Evolutionary conservation across 192 early-diverging fungal genomes (phyloP), one percentile per base, ranked within the genome.

Genomic region (Funneliformis geosporum): DNA sequence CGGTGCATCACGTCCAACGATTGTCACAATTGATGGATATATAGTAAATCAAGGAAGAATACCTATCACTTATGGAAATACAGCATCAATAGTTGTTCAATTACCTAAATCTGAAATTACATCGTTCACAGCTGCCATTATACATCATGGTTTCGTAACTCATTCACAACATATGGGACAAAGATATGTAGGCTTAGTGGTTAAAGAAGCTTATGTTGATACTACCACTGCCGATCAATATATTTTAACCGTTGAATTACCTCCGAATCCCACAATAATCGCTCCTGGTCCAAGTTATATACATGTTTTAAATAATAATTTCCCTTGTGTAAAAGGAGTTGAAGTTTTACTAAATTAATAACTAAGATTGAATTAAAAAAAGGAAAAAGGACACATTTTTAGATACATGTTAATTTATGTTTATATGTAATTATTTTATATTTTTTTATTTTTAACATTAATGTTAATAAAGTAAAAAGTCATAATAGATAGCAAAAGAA

Each of bases 141-240:
- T 87, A n/a, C 80, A 85, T 46, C 79, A 72, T 25, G 88, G 87
- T 12, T 88, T 89, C 73, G 85, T 83, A 39, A 90, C 87, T 9
- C 88, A 90, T 68, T 86, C 87, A 21, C 82, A 85, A 74, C 85
- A 88, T 66, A 89, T 89, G 87, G 86, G 83, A 10, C 87, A 89
- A 69, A 82, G 88, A 27, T 81, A 79, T 67, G 85, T 86, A 2
- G 28, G 25, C 1, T 14, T 66, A 66, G 16, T 10, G 3, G 12
- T 66, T 66, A 18, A 6, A 4, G 9, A 33, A 16, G 7, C 16
- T 38, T 55, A 21, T 55, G 0, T 4, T 5, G 47, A 50, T 50
- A 16, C 14, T 21, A 21, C 50, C 16, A 16, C 50, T 21, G 4
- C 50, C 21, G 18, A 55, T 21, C 50, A 55, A 55, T 55, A 55